A percentile compares a stretch with the other conserved stretches of the same genome.
These are phyloP conservation scores for Arthroderma uncinatum DNA, from an alignment of 2,329 filamentous ascomycete species.

Conservation along the genomic window DNA sequence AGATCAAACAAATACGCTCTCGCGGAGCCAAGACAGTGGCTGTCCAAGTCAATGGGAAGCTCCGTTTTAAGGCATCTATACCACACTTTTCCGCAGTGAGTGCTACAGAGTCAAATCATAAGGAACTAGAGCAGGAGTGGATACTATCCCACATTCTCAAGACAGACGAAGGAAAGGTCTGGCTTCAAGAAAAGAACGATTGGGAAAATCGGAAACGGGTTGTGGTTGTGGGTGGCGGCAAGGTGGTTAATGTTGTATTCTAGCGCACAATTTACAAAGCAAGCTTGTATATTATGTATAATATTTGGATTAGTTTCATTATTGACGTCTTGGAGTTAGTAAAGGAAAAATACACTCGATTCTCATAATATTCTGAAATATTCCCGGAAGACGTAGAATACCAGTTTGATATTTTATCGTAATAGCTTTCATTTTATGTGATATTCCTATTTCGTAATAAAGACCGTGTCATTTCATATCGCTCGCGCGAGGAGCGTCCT, in stretches of 20 bases:
- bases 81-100: conserved; percentile 35
- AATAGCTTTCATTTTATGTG: not conserved
- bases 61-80: conserved; percentile 57
- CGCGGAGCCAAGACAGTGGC: conserved; percentile 44
- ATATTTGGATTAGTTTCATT: not conserved
- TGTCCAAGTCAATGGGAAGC: conserved; percentile 71
- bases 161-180: conserved; percentile 49
- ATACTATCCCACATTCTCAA: conserved; percentile 50
- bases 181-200: conserved; percentile 42
- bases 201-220: conserved; percentile 49
- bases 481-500: too few relatives aligned
- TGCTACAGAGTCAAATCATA: not conserved
- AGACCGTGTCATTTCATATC: too few relatives aligned
- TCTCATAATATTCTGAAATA: not conserved
- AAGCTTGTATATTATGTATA: conserved; percentile 1
- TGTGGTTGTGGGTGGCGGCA: conserved; percentile 56
- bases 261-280: conserved; percentile 16
- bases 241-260: conserved; percentile 63
- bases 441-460: not conserved
- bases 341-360: not conserved
- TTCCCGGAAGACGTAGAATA: not conserved
- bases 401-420: not conserved
- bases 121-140: conserved; percentile 44
- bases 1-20: conserved; percentile 39
- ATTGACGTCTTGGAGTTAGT: not conserved